Base-by-base conservation (phyloP, 768 basidiomycete species). In the Phylloporus sp. region DNA sequence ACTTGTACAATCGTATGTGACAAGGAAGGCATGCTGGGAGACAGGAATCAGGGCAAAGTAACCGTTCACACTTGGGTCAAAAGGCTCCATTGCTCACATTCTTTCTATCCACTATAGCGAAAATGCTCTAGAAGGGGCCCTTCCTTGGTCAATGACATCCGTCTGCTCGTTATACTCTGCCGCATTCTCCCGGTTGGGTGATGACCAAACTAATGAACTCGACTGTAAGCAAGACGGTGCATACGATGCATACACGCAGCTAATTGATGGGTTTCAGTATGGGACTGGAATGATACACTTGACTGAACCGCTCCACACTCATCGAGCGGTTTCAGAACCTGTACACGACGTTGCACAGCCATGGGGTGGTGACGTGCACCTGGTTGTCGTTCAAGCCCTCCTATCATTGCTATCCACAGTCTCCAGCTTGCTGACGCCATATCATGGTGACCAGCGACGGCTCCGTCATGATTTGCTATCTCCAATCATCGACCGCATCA, bases 41-140 rank as follows among this genome's bases (percentile, higher is more conserved):
- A 42, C 50, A 31, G 47, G 60, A 55, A 66, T 55, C 50, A 57
- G 63, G 53, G 55, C 56, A 53, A 49, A 46, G 63, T 64, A 50
- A 50, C 55, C 29, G 38, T 42, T 52, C 48, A 11, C 48, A 42
- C 37, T 42, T 31, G 29, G 28, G 38, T 48, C 46, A 4, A 49
- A 48, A 29, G 35, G 28, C 38, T 22, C 39, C 37, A 45, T 15
- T 8, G 17, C 53, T 64, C 33, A 54, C 36, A n/a, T 34, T 24
- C 34, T 28, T 28, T 28, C 47, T 37, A 28, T 15, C 22, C 34
- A 10, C 44, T 8, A 38, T 13, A 22, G 50, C 38, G 20, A 34
- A 34, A 27, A 23, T 14, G 15, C 18, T 28, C 6, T n/a, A n/a
- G 17, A 13, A 26, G 10, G 24, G 32, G 17, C 9, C 29, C 5